Evolutionary conservation across 2,329 filamentous ascomycete genomes (phyloP).

Genomic region (Penicillium palitans): DNA sequence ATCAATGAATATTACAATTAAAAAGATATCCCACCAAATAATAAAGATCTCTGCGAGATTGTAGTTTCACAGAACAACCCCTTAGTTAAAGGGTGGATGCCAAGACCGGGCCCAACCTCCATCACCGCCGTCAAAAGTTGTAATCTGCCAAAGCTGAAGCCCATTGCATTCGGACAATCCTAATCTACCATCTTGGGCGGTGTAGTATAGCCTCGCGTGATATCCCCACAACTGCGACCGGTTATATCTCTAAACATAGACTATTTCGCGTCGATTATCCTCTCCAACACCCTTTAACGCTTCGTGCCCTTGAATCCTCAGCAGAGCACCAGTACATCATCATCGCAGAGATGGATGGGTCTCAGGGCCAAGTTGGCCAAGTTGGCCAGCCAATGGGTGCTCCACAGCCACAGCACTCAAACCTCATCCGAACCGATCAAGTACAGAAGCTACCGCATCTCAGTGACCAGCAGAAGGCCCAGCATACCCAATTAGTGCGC

Average conservation of each 20-base stretch:
- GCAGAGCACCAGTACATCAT: slow-evolving; percentile 7
- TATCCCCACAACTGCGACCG: neutral
- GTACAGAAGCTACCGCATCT: slow-evolving; percentile 56
- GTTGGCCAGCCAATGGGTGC: slow-evolving; percentile 34
- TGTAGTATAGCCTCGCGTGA: neutral
- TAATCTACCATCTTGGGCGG: neutral
- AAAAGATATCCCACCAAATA: neutral
- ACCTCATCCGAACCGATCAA: slow-evolving; percentile 54
- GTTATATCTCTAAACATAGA: neutral
- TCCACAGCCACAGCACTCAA: slow-evolving; percentile 44
- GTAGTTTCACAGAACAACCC: neutral
- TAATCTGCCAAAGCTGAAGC: neutral
- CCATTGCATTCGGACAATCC: neutral
- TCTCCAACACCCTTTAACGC: neutral
- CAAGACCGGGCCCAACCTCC: slow-evolving; percentile 10
- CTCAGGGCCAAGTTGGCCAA: slow-evolving; percentile 31
- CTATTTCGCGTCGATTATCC: neutral
- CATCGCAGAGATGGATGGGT: slow-evolving; percentile 34
- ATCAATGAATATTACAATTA: neutral
- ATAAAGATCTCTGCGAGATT: neutral
- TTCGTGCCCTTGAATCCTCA: neutral
- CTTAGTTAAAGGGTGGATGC: neutral
- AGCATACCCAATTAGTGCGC: slow-evolving; percentile 56
- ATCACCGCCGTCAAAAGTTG: slow-evolving; percentile 5
- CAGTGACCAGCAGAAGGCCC: slow-evolving; percentile 55